These are phyloP conservation scores for Backusella circina DNA, from an alignment of 192 early-diverging fungal genomes.

Conservation along the genomic window DNA sequence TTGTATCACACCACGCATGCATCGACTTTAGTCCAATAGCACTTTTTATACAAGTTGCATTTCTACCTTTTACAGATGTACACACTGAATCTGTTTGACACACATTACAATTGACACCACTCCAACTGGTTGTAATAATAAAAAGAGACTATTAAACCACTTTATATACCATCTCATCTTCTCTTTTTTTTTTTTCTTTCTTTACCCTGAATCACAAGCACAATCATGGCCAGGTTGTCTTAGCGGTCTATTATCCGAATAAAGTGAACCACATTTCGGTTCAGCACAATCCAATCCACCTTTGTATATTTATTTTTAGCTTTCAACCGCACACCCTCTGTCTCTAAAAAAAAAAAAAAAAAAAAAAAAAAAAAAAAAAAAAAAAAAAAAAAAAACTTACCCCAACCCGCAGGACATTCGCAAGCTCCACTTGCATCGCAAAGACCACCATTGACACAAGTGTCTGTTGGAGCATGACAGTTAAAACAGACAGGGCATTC, in stretches of 20 bases:
- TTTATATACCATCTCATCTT: background rate
- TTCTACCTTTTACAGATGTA: constrained; percentile 13
- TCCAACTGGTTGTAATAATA: constrained; percentile 52
- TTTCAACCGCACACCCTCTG: background rate
- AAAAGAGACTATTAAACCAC: background rate
- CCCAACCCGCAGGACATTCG: constrained; percentile 64
- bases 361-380: too few species aligned
- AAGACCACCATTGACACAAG: constrained; percentile 29
- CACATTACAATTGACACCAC: constrained; percentile 87
- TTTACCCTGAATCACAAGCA: constrained; percentile 31
- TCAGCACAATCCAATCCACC: constrained; percentile 27
- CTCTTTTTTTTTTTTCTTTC: too few species aligned
- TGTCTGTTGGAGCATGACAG: constrained; percentile 25
- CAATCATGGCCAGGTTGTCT: constrained; percentile 16
- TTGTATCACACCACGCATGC: constrained; percentile 36
- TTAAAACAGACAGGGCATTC: constrained; percentile 37
- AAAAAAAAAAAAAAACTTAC: constrained; percentile 11
- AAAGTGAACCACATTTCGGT: constrained; percentile 30
- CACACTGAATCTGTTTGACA: constrained; percentile 38
- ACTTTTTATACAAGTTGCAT: constrained; percentile 33
- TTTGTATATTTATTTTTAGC: background rate
- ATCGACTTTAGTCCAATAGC: constrained; percentile 32
- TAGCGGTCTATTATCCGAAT: constrained; percentile 14
- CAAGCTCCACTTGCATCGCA: constrained; percentile 56
- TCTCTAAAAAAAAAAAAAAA: background rate